These are phyloP conservation scores for Mycosarcoma mackinlayi DNA, from an alignment of 1,284 basidiomycete species.

Conservation along the genomic window DNA sequence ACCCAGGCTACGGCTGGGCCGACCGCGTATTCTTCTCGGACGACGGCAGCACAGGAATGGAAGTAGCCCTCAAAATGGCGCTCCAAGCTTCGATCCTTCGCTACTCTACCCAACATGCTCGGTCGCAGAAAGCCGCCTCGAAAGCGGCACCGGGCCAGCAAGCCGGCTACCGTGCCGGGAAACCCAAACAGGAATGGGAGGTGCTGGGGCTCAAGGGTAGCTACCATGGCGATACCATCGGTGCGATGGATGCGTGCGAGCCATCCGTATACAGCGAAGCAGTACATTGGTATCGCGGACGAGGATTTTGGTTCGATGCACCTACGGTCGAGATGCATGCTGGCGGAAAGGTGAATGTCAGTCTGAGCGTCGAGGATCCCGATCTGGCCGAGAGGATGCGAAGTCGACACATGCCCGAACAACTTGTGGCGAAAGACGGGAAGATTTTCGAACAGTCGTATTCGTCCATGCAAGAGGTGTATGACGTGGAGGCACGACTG, in stretches of 20 bases:
- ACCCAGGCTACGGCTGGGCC: constrained; percentile 79
- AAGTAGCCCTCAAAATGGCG: constrained; percentile 95
- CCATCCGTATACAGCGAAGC: constrained; percentile 81
- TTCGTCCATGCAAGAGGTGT: constrained; percentile 75
- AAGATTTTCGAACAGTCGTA: constrained; percentile 37
- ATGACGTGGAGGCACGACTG: constrained; percentile 78
- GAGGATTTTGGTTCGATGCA: constrained; percentile 93
- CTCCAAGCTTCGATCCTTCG: constrained; percentile 53
- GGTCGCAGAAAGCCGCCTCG: constrained; percentile 27
- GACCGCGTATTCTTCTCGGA: constrained; percentile 90
- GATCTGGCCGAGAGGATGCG: constrained; percentile 20
- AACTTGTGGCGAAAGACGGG: not conserved
- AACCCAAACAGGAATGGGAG: constrained; percentile 73
- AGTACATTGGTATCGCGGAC: constrained; percentile 94
- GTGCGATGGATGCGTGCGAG: constrained; percentile 94
- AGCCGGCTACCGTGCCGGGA: constrained; percentile 47
- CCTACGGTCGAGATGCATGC: constrained; percentile 77
- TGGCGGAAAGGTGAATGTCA: constrained; percentile 41
- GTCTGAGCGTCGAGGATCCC: constrained; percentile 8
- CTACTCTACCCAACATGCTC: constrained; percentile 30
- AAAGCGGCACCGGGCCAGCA: constrained; percentile 33
- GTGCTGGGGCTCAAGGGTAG: constrained; percentile 90
- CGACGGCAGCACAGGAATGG: constrained; percentile 94
- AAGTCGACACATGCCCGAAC: constrained; percentile 2
- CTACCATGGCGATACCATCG: constrained; percentile 98